Evolutionary conservation across 805 yeast species (phyloP), one percentile per base, ranked within the genome.

Genomic region (Metschnikowia anglica): DNA sequence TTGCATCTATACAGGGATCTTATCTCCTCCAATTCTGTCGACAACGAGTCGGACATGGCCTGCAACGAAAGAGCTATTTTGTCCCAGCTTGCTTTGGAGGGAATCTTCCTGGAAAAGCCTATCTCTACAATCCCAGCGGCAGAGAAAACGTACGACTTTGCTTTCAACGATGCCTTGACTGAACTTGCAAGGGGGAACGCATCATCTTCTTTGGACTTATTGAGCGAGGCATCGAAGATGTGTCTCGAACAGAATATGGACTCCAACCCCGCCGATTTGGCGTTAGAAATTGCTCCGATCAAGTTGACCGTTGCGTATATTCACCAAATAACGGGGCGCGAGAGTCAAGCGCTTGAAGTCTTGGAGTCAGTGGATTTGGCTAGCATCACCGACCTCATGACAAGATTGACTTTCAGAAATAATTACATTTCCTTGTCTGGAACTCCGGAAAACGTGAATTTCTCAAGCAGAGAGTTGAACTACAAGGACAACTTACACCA

Each of bases 41-140:
- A 73, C 41, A 83, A 74, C 51, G 54, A 53, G 17, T 54, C 69
- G 27, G 90, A 83, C 59, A 57, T 82, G 42, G 55, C 68, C 21
- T 82, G 81, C 33, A 85, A 85, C 57, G 85, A 83, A 60, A 72
- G 83, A 46, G 88, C 90, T 2, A 72, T 80, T n/a, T 62, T 77
- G 18, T 78, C 86, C 9, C 85, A 79, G 56, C 58, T 62, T 17
- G 61, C 60, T 29, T 46, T 52, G 33, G 31, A 24, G 6, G 27
- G 28, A 2, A 19, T 17, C 12, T 17, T 16, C 20, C 13, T 7
- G 6, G 21, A 27, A 30, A 33, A 43, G 16, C 45, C 51, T 16
- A 13, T 35, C 18, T 26, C 41, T 26, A 18, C 19, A 9, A 39
- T 50, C 28, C 47, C 48, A 8, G 44, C 41, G 7, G 34, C 58